A percentile compares a stretch with the other conserved stretches of the same genome.
These are phyloP conservation scores for Trametes cingulata DNA, from an alignment of 768 basidiomycete species.

Conservation along the genomic window DNA sequence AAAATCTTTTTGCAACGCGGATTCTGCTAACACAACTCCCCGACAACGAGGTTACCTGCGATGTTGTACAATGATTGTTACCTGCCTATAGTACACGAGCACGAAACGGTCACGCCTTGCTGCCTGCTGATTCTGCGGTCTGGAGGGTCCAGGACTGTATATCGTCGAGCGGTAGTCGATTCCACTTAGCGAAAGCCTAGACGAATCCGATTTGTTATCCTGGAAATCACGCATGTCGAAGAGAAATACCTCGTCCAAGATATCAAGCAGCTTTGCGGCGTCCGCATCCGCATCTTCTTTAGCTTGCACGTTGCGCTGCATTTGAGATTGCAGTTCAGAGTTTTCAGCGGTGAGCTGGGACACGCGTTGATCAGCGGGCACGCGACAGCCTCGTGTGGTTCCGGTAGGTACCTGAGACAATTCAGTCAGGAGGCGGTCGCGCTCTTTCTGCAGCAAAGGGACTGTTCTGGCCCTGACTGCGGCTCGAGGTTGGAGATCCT, in stretches of 20 bases:
- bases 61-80: no score
- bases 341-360: constrained; percentile 63
- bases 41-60: no score
- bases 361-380: not conserved
- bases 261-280: constrained; percentile 48
- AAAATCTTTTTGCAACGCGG: not conserved
- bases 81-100: not conserved
- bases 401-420: constrained; percentile 35
- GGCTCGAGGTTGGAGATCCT: constrained; percentile 59
- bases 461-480: constrained; percentile 65
- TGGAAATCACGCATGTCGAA: constrained; percentile 6
- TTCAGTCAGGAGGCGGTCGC: constrained; percentile 39
- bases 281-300: constrained; percentile 49
- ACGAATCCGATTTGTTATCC: no score
- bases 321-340: constrained; percentile 42
- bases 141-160: constrained; percentile 47
- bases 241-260: constrained; percentile 50
- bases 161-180: constrained; percentile 59
- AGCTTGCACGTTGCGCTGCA: constrained; percentile 49
- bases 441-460: constrained; percentile 52
- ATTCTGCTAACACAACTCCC: no score
- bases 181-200: constrained; percentile 43
- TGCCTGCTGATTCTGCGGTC: constrained; percentile 35
- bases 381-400: not conserved
- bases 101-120: constrained; percentile 5